A percentile compares a stretch with the other conserved stretches of the same genome.
Evolutionary conservation across 345 rosid genomes (phyloP).

Genomic region (Rhodamnia argentea): DNA sequence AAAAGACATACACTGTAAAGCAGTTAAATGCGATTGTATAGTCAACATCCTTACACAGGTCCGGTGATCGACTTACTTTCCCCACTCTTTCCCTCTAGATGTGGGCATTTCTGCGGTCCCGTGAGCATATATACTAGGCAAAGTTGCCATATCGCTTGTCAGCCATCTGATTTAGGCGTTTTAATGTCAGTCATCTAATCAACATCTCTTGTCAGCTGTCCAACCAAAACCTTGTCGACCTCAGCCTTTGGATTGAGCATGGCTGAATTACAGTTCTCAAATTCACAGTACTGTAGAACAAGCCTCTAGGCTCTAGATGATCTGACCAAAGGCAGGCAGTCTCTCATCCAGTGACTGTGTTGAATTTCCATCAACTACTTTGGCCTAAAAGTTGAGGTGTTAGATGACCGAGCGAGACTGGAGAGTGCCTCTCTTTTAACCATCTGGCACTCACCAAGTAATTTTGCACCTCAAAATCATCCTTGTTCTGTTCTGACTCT

Average conservation of each 20-base stretch:
- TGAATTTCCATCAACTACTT: background rate
- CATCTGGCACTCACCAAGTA: background rate
- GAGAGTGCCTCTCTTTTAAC: background rate
- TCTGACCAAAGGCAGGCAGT: background rate
- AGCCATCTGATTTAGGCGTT: background rate
- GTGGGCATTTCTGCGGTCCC: background rate
- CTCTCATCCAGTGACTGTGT: background rate
- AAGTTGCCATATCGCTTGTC: background rate
- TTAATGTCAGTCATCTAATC: background rate
- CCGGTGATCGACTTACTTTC: background rate
- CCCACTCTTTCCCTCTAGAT: background rate
- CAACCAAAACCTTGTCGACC: background rate
- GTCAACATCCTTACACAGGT: background rate
- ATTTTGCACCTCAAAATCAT: background rate
- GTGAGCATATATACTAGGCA: background rate
- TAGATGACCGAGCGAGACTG: background rate
- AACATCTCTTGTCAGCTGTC: background rate
- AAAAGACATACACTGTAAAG: background rate
- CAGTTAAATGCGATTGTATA: background rate
- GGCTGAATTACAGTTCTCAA: background rate
- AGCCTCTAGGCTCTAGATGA: background rate
- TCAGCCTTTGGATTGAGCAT: background rate
- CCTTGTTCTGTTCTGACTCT: background rate
- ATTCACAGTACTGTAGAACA: background rate
- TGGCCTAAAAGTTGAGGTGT: background rate